Evolutionary conservation across 345 rosid species (phyloP), one percentile per base, ranked within the genome.

Genomic region (Pseudoturritis turrita): DNA sequence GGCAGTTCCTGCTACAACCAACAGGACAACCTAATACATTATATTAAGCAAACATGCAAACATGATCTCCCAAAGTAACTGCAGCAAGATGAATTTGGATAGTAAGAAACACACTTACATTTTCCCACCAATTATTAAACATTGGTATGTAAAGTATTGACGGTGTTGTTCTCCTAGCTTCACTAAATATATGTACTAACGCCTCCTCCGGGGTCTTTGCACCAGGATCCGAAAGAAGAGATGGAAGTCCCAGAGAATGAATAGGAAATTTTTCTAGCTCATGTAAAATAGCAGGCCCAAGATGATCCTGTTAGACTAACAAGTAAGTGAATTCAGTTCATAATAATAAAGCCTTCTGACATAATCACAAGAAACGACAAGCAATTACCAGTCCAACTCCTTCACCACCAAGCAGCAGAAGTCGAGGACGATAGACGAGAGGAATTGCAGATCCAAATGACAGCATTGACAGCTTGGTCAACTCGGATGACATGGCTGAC

Each of bases 191-290:
- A 80, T 95, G 99, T 49, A 95, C 99, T 83, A 95, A 57, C 22
- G 99, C 99, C 82, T 95, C 99, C 81, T 95, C 99, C 7, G 99
- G 96, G 39, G 97, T 91, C 86, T 95, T 95, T 62, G 99, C 99
- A 67, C 99, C 85, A 66, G 98, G 99, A 86, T 95, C 99, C 14
- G 97, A 95, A 71, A 95, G 97, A 70, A 95, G 97, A 73, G 99
- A 88, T 10, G 98, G 86, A 83, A 95, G 99, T 51, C 99, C 99
- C 69, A 95, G 88, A 49, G 98, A 92, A 76, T 89, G 97, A 70
- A 95, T 92, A 18, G 99, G 99, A 80, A 89, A 89, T 49, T 89
- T 95, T 87, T 95, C 99, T 79, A 95, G 82, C 78, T 95, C 96
- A 77, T 95, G 99, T 61, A 95, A 78, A 77, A 95, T 78, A 44